phyloP scores from a whole-genome alignment of 768 basidiomycete genomes.

The Russula dissimulans region DNA sequence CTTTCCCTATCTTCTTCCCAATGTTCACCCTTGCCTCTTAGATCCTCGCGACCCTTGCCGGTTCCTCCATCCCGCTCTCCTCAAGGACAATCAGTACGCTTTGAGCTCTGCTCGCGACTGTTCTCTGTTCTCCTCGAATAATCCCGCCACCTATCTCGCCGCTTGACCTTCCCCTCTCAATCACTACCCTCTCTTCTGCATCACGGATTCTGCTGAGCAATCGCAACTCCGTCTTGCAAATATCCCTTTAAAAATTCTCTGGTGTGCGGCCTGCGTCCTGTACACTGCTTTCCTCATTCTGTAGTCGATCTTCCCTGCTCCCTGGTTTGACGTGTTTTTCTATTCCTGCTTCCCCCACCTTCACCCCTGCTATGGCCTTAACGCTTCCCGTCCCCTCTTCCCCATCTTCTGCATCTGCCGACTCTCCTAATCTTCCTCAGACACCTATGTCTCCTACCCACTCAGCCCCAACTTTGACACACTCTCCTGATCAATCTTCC shows the following conservation, averaged over 20 bases:
- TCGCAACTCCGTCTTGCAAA: slow-evolving; percentile 35
- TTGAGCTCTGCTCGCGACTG: slow-evolving; percentile 25
- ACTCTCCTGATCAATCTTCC: slow-evolving; percentile 24
- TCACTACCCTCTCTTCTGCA: slow-evolving; percentile 33
- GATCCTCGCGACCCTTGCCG: slow-evolving; percentile 94
- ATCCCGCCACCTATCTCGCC: slow-evolving; percentile 21
- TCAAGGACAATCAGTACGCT: slow-evolving; percentile 33
- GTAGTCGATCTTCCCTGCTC: background rate
- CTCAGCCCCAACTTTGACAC: slow-evolving; percentile 29
- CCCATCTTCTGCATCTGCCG: slow-evolving; percentile 33
- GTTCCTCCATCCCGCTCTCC: slow-evolving; percentile 49
- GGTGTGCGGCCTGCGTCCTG: slow-evolving; percentile 16
- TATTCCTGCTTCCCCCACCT: slow-evolving; percentile 9
- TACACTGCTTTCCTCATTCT: slow-evolving; percentile 16
- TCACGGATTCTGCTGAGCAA: slow-evolving; percentile 41
- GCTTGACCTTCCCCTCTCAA: slow-evolving; percentile 16
- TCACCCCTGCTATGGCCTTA: slow-evolving; percentile 29
- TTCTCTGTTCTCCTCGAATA: background rate
- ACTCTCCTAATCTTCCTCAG: slow-evolving; percentile 36
- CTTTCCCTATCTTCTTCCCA: background rate
- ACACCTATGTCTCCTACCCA: slow-evolving; percentile 40
- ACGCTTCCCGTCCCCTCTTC: slow-evolving; percentile 32
- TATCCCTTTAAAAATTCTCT: slow-evolving; percentile 8
- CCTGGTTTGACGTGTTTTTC: slow-evolving; percentile 18
- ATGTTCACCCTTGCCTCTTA: slow-evolving; percentile 23